Evolutionary conservation across 1,284 basidiomycete genomes (phyloP).

Genomic region (Austroboletus niveus): DNA sequence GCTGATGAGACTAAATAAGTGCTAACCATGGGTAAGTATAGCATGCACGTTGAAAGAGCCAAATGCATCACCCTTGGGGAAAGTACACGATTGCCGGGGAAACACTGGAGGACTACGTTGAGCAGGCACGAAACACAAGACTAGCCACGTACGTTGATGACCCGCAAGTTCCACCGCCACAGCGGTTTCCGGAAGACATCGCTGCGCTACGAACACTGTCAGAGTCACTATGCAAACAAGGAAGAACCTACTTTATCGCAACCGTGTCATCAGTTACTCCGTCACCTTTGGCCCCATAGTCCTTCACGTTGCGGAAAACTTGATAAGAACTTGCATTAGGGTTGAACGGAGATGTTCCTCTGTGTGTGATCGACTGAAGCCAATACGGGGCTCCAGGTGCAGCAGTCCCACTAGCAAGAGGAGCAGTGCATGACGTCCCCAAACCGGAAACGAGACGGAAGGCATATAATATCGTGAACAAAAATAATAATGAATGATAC

Average conservation of each 20-base stretch:
- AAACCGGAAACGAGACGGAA: slow-evolving; percentile 11
- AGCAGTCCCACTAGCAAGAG: slow-evolving; percentile 18
- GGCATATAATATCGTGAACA: slow-evolving; percentile 9
- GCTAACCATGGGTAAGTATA: slow-evolving; percentile 14
- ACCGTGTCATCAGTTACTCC: slow-evolving; percentile 30
- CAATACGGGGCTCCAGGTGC: slow-evolving; percentile 50
- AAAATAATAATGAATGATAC: slow-evolving; percentile 2
- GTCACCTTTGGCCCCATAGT: slow-evolving; percentile 32
- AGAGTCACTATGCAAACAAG: neutral
- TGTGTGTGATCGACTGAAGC: slow-evolving; percentile 50
- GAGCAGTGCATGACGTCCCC: slow-evolving; percentile 22
- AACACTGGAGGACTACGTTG: slow-evolving; percentile 16
- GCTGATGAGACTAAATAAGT: slow-evolving; percentile 50
- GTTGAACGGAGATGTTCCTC: slow-evolving; percentile 63
- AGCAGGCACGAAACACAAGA: neutral
- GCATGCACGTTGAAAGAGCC: neutral
- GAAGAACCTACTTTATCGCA: slow-evolving; percentile 23
- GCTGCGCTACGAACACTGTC: slow-evolving; percentile 17
- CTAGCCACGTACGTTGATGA: slow-evolving; percentile 21
- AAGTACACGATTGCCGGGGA: slow-evolving; percentile 33
- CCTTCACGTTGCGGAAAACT: slow-evolving; percentile 50
- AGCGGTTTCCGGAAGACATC: slow-evolving; percentile 27
- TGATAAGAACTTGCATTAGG: slow-evolving; percentile 52
- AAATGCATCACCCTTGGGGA: slow-evolving; percentile 19
- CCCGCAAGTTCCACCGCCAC: slow-evolving; percentile 12